Base-by-base conservation (phyloP, 176 grass and related monocot genomes). In the Avena eriantha region DNA sequence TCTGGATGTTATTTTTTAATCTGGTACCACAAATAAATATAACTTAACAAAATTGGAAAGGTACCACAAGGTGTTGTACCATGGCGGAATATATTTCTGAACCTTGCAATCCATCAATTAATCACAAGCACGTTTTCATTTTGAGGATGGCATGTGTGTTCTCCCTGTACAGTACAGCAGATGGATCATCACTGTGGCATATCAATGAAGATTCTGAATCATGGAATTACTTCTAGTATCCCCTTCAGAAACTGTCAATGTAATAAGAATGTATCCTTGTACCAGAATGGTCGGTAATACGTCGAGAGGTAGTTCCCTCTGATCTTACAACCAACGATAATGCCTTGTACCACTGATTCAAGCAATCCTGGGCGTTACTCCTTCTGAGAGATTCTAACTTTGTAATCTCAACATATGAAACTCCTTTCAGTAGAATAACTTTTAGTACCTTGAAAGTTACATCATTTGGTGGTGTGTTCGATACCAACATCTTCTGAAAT, bases 391-490 rank as follows among this genome's bases (percentile, higher is more conserved):
- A 82, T 76, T 98, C 96, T 80, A 98, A 76, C 74, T 60, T 88
- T 56, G 82, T 86, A 80, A 89, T 84, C 47, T 88, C 88, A 59
- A 53, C 23, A 77, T 82, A 85, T 34, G 90, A 65, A 84, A 86
- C 82, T 84, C 92, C 90, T 72, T 84, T 93, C 49, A 89, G 67
- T 87, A 98, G 81, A 90, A 95, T 48, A 36, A 67, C 45, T n/a
- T 86, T 91, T 85, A 98, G 79, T 80, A 87, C 65, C 86, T 88
- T 92, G 86, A 96, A 96, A 69, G 93, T 98, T 82, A 87, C 84
- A 82, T 96, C 92, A 82, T 95, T 91, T 86, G 92, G 88, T n/a
- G 54, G 41, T 84, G 87, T 86, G 51, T 76, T 90, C 1, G 86
- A 89, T 82, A 34, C 80, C 84, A 98, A 88, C 96, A 98, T 96